Base-by-base conservation (phyloP, 2,329 filamentous ascomycete species). In the Nigrospora oryzae region DNA sequence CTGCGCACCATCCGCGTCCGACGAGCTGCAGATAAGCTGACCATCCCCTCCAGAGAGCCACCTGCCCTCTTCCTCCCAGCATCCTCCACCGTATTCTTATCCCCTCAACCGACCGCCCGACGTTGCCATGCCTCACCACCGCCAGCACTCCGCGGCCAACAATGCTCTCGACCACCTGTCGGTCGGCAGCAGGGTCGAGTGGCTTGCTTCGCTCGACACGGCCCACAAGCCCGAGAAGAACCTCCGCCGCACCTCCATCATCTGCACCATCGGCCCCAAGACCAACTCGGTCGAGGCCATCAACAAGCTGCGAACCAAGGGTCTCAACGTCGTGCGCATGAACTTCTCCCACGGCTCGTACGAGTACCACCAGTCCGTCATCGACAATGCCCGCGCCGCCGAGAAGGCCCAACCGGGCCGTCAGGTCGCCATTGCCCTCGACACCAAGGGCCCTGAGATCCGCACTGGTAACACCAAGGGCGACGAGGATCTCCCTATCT, bases 281-380 rank as follows among this genome's bases (percentile, higher is more conserved):
- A 98, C 93, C 59, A 98, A 98, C 79, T 95, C 89, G 34, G 84
- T 90, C 47, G 87, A 96, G 75, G 90, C 89, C 70, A 95, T 98
- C 74, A 97, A 97, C 73, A 79, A 83, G 67, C 86, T 98, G 60
- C 88, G 91, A 67, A 79, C 77, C 63, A 85, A 84, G 54, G 93
- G 93, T 70, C 84, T 97, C 61, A 97, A 97, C 72, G 89, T 98
- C 56, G 93, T 97, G 57, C 91, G 93, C 74, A 98, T 98, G 93
- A 98, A 98, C 85, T 97, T 97, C 68, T 95, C 86, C 54, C 88
- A 95, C 70, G 88, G 88, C 61, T 84, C 83, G 56, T 93, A 97
- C 70, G 90, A 90, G 73, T 98, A 96, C 75, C 90, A 95, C 74
- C 89, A 97, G 78, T 91, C 89, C 51, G 93, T 98, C 65, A 96